phyloP scores from a whole-genome alignment of 2,329 filamentous ascomycete species.

The Phyllosticta capitalensis region DNA sequence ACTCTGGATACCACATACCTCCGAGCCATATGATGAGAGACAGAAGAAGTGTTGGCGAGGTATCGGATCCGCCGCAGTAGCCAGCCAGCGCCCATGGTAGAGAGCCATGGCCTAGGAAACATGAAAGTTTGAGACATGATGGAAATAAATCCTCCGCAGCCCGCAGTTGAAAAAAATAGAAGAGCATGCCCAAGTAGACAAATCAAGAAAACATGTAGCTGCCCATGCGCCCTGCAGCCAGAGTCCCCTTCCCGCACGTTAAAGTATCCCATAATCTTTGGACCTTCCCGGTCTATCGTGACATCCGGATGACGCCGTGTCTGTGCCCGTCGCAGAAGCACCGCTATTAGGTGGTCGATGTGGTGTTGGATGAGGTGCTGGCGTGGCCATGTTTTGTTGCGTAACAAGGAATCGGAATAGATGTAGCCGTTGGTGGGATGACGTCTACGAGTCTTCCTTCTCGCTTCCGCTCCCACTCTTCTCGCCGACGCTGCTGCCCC shows the following conservation, averaged over 20 bases:
- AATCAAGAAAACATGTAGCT: neutral
- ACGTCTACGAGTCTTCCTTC: slow-evolving; percentile 8
- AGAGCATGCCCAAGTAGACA: neutral
- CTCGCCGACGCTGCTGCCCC: slow-evolving; percentile 9
- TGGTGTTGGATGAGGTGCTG: neutral
- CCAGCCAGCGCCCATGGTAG: neutral
- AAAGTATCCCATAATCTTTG: neutral
- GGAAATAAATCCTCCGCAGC: neutral
- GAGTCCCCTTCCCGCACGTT: neutral
- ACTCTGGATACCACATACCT: neutral
- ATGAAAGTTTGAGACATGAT: neutral
- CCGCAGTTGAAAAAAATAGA: neutral
- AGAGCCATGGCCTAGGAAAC: neutral
- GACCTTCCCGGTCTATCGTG: neutral
- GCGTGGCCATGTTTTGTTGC: neutral
- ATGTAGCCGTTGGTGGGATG: neutral
- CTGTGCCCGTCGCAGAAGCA: neutral
- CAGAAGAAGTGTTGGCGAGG: neutral
- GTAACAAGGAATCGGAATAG: neutral
- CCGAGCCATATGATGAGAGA: neutral
- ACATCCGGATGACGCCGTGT: neutral
- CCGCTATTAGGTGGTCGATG: neutral
- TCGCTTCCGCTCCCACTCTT: slow-evolving; percentile 10
- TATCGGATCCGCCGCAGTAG: neutral
- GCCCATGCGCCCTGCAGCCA: neutral